Conservation (phyloP, 192 early-diverging fungal genomes). For the Backusella morwellensis region DNA sequence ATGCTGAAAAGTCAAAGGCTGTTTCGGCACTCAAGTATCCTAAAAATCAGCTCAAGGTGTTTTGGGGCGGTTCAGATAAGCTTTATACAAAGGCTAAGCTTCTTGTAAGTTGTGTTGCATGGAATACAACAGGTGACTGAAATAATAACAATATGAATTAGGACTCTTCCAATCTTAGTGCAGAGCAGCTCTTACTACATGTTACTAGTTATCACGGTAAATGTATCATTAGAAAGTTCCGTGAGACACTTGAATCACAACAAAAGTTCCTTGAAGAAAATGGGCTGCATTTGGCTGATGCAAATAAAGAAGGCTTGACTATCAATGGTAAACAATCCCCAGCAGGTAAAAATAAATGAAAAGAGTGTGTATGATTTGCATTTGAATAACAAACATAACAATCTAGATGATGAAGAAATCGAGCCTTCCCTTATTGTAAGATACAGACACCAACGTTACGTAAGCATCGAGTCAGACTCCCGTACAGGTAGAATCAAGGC, state of each 20-base stretch:
- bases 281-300: slow-evolving; percentile 24
- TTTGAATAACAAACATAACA: neutral
- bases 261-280: slow-evolving; percentile 33
- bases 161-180: slow-evolving; percentile 42
- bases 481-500: slow-evolving; percentile 46
- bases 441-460: slow-evolving; percentile 44
- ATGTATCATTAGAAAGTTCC: slow-evolving; percentile 44
- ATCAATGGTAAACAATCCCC: slow-evolving; percentile 2
- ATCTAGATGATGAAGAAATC: neutral
- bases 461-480: slow-evolving; percentile 46
- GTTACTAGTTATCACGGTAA: slow-evolving; percentile 41
- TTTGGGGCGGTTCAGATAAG: slow-evolving; percentile 32
- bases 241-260: slow-evolving; percentile 38
- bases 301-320: slow-evolving; percentile 12
- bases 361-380: neutral
- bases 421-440: slow-evolving; percentile 35
- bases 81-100: slow-evolving; percentile 14
- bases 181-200: slow-evolving; percentile 42
- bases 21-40: slow-evolving; percentile 42
- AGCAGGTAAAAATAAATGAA: slow-evolving; percentile 17
- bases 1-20: slow-evolving; percentile 27
- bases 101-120: slow-evolving; percentile 2
- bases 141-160: neutral
- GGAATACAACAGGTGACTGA: too few relatives aligned
- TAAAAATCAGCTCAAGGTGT: slow-evolving; percentile 39